Percentiles rank a stretch among this genome's conserved stretches.
phyloP scores from a whole-genome alignment of 1,139 yeast genomes.

The Blastobotrys capitulatus region DNA sequence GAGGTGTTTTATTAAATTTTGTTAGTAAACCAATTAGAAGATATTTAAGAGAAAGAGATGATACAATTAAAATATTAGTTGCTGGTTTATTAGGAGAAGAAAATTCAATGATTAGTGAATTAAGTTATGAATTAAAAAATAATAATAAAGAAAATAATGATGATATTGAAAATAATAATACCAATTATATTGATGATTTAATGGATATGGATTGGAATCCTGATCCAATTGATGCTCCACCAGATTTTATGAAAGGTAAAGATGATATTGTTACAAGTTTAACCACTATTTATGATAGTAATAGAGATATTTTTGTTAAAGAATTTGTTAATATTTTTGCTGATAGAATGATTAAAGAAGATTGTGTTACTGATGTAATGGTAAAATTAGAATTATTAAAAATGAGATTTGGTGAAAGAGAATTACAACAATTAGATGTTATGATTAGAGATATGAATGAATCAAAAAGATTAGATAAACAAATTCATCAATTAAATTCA shows the following conservation, averaged over 20 bases:
- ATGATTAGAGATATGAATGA: conserved; percentile 70
- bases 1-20: conserved; percentile 75
- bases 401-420: conserved; percentile 58
- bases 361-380: conserved; percentile 35
- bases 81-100: conserved; percentile 58
- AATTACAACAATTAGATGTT: conserved; percentile 67
- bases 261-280: conserved; percentile 68
- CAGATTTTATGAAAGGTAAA: conserved; percentile 65
- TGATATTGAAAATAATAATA: conserved; percentile 26
- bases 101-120: conserved; percentile 26
- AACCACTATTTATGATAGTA: conserved; percentile 63
- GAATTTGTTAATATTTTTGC: conserved; percentile 70
- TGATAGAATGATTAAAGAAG: conserved; percentile 45
- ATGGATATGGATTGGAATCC: conserved; percentile 68
- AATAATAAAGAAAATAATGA: conserved; percentile 24
- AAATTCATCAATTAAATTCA: conserved; percentile 20
- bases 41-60: conserved; percentile 64
- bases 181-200: conserved; percentile 36
- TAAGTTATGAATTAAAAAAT: conserved; percentile 27
- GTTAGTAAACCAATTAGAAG: conserved; percentile 70
- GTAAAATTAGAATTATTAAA: conserved; percentile 51
- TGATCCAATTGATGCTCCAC: conserved; percentile 88
- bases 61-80: conserved; percentile 65
- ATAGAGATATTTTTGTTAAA: conserved; percentile 64
- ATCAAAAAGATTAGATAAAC: conserved; percentile 27